Evolutionary conservation across 2,329 filamentous ascomycete genomes (phyloP).

Genomic region (Penicillium occitanis): DNA sequence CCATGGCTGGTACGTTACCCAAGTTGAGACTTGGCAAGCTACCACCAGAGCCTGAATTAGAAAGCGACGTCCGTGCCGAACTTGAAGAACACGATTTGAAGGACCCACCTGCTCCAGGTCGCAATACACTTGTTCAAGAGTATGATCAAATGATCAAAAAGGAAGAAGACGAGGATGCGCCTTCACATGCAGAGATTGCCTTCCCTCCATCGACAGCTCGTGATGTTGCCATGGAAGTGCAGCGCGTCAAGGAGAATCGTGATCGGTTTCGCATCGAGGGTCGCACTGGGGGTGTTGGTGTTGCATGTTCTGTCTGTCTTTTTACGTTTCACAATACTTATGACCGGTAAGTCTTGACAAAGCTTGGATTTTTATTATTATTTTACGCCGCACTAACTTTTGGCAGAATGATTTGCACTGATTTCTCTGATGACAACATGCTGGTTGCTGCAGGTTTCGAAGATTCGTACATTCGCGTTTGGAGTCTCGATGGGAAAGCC

Average conservation of each 20-base stretch:
- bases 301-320: slow-evolving; percentile 88
- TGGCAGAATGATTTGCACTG: slow-evolving; percentile 78
- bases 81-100: slow-evolving; percentile 81
- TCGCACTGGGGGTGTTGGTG: slow-evolving; percentile 77
- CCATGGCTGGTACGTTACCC: slow-evolving; percentile 56
- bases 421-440: slow-evolving; percentile 88
- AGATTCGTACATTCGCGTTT: slow-evolving; percentile 94
- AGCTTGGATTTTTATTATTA: not conserved
- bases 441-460: slow-evolving; percentile 86
- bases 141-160: slow-evolving; percentile 86
- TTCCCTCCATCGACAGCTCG: slow-evolving; percentile 83
- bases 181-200: slow-evolving; percentile 74
- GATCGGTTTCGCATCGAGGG: slow-evolving; percentile 88
- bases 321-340: slow-evolving; percentile 98
- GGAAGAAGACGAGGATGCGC: slow-evolving; percentile 83
- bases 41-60: slow-evolving; percentile 77
- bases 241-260: slow-evolving; percentile 87
- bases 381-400: slow-evolving; percentile 25
- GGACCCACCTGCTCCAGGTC: slow-evolving; percentile 69
- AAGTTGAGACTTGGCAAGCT: slow-evolving; percentile 75
- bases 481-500: slow-evolving; percentile 82
- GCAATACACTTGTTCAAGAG: slow-evolving; percentile 75
- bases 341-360: slow-evolving; percentile 64
- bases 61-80: slow-evolving; percentile 82
- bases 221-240: slow-evolving; percentile 91